Conservation (phyloP, 2,329 filamentous ascomycete species). For the Aspergillus puulaauensis region DNA sequence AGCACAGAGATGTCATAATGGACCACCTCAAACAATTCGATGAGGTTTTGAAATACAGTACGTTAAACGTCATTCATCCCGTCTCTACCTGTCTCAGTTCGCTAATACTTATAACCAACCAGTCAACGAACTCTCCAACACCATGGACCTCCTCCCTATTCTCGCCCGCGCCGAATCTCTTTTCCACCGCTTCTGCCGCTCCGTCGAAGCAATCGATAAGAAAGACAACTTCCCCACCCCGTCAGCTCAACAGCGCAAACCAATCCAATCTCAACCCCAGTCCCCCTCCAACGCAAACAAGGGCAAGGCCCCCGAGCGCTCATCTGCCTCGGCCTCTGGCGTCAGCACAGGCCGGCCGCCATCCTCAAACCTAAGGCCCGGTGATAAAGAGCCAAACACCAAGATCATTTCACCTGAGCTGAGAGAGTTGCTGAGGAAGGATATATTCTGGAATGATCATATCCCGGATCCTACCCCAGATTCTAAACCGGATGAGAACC, state of each 20-base stretch:
- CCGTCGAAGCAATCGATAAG: slow-evolving; percentile 89
- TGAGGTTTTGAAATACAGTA: slow-evolving; percentile 94
- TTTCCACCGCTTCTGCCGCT: slow-evolving; percentile 82
- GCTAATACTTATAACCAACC: background rate
- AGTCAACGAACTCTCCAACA: slow-evolving; percentile 95
- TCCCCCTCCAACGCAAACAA: slow-evolving; percentile 16
- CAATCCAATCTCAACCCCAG: slow-evolving; percentile 23
- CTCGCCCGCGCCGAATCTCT: slow-evolving; percentile 85
- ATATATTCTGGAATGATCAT: slow-evolving; percentile 49
- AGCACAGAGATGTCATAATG: slow-evolving; percentile 96
- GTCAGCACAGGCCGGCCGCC: slow-evolving; percentile 23
- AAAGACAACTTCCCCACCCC: slow-evolving; percentile 75
- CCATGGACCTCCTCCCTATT: slow-evolving; percentile 84
- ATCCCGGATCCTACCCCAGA: background rate
- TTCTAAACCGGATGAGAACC: background rate
- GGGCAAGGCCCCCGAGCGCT: slow-evolving; percentile 31
- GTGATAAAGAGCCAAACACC: slow-evolving; percentile 25
- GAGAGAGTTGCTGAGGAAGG: slow-evolving; percentile 59
- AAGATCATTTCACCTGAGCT: slow-evolving; percentile 65
- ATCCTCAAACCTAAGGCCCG: background rate
- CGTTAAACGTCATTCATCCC: slow-evolving; percentile 35
- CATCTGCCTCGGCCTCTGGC: background rate
- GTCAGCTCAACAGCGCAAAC: slow-evolving; percentile 50
- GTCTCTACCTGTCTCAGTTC: background rate
- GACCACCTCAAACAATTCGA: slow-evolving; percentile 91